Base-by-base conservation (phyloP, 805 yeast genomes). In the Suhomyces kilbournensis region DNA sequence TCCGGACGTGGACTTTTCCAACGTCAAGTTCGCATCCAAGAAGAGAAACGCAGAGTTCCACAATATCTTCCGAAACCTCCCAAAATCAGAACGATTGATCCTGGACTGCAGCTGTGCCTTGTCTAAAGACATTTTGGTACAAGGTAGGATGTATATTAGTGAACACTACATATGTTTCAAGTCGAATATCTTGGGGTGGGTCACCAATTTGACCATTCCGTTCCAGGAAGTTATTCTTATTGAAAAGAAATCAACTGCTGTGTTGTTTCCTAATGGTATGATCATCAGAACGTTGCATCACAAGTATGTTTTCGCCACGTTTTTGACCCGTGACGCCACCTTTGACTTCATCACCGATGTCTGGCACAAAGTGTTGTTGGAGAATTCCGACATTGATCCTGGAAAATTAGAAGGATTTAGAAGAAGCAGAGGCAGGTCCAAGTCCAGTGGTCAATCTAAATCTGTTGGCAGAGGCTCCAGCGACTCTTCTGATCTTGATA, bases 41-140 rank as follows among this genome's bases (percentile, higher is more conserved):
- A 60, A 62, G 48, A 56, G 66, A 20, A 70, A 91, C 62, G 72
- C 77, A 4, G 96, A 89, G 38, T 94, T 90, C 66, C 97, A 91
- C 68, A 78, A 75, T 39, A 59, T 86, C 2, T 94, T 93, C 74
- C 77, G 83, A 51, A 76, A 84, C 7, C 72, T 90, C 2, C 88
- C 92, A 2, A 70, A 71, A 22, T 79, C 82, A 45, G 97, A 93
- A 61, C 74, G 86, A 48, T 71, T 93, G 14, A 66, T 93, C 34
- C 97, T 90, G 62, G 97, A 91, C 60, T 92, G 87, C 61, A 82
- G 90, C 25, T 94, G 98, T 74, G 97, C 97, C 0, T 71, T 93
- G 50, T 86, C 92, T 57, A 76, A 90, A 55, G 98, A 93, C 57
- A 89, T 91, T 47, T 74, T 93, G 30, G 71, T 90, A 8, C 97